Evolutionary conservation across 345 rosid species (phyloP).

Genomic region (Citrus glauca): DNA sequence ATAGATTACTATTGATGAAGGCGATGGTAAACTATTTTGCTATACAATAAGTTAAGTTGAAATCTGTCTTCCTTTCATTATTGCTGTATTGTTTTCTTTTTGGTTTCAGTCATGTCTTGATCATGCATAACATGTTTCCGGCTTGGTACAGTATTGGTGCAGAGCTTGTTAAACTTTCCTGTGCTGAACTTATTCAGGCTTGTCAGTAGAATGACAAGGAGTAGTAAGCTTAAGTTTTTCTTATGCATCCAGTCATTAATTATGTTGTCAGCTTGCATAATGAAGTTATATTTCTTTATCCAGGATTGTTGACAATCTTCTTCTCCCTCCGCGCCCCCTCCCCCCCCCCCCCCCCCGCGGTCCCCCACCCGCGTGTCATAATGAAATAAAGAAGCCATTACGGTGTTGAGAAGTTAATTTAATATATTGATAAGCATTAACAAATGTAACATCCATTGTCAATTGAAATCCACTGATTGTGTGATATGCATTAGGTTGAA

Average conservation of each 20-base stretch:
- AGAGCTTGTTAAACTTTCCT: constrained; percentile 6
- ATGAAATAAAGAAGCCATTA: background rate
- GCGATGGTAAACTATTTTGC: background rate
- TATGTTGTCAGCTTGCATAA: background rate
- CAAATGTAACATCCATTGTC: no score
- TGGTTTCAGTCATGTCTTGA: background rate
- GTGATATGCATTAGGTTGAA: background rate
- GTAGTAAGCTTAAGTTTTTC: background rate
- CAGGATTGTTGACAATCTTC: background rate
- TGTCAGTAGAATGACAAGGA: constrained; percentile 7
- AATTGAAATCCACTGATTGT: no score
- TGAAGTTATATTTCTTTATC: background rate
- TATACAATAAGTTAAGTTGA: background rate
- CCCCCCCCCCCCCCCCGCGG: no score
- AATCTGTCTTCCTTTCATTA: background rate
- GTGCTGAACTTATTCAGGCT: constrained; percentile 17
- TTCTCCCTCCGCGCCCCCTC: no score
- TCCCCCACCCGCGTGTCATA: no score
- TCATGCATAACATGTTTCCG: background rate
- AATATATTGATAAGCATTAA: background rate
- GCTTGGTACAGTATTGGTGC: constrained; percentile 15
- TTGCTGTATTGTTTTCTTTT: background rate
- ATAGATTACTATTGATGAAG: background rate
- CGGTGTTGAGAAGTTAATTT: background rate
- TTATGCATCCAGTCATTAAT: background rate